These are phyloP conservation scores for Xylariales sp. DNA, from an alignment of 2,329 filamentous ascomycete genomes.

Conservation along the genomic window DNA sequence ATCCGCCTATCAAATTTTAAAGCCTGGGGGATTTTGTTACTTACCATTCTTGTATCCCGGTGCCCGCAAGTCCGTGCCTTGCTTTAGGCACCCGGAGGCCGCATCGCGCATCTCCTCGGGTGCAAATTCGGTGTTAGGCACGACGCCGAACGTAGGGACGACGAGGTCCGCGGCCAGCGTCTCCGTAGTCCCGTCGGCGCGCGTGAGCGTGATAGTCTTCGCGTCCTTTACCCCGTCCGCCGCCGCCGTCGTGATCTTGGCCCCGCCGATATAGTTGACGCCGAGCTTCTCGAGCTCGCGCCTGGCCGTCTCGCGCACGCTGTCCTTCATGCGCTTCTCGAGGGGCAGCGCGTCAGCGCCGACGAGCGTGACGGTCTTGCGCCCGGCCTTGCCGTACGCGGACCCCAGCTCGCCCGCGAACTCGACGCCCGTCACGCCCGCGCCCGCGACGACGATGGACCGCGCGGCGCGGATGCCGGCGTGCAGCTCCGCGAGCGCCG, in stretches of 20 bases:
- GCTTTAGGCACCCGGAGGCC: conserved; percentile 50
- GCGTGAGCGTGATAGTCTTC: conserved; percentile 38
- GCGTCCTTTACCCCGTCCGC: conserved; percentile 1
- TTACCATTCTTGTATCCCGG: conserved; percentile 50
- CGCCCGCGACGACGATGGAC: conserved; percentile 64
- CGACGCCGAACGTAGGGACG: conserved; percentile 59
- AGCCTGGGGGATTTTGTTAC: not conserved
- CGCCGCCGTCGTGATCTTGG: conserved; percentile 48
- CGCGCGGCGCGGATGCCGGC: conserved; percentile 55
- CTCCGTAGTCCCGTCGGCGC: conserved; percentile 50
- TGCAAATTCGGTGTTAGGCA: conserved; percentile 59
- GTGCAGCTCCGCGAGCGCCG: conserved; percentile 53
- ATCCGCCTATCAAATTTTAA: too few species aligned
- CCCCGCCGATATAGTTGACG: conserved; percentile 56
- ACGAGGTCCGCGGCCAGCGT: conserved; percentile 58
- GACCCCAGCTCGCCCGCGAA: conserved; percentile 63
- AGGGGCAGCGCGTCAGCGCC: conserved; percentile 56
- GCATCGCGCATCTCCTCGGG: conserved; percentile 54
- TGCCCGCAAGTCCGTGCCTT: conserved; percentile 53
- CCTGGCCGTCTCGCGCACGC: conserved; percentile 55
- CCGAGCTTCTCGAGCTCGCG: conserved; percentile 58
- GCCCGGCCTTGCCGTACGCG: conserved; percentile 54
- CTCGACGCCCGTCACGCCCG: conserved; percentile 63
- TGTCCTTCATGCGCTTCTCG: conserved; percentile 46
- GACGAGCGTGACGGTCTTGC: conserved; percentile 61